Conservation (phyloP, 2,329 filamentous ascomycete species). For the Byssothecium circinans region DNA sequence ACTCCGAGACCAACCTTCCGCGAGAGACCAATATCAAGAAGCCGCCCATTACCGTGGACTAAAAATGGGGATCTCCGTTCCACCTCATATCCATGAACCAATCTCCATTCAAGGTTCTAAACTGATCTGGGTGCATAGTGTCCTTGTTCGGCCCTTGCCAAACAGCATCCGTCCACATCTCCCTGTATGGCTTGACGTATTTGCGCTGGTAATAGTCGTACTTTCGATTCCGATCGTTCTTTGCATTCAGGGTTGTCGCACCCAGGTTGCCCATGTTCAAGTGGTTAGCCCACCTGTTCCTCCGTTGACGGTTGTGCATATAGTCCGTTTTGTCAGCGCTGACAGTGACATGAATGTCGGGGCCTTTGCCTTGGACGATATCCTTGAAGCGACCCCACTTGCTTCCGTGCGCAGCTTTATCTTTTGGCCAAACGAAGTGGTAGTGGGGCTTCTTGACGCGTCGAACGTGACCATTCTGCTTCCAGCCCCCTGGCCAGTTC, state of each 20-base stretch:
- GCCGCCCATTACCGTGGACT: too few species aligned
- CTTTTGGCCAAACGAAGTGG: constrained; percentile 50
- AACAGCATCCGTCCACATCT: constrained; percentile 36
- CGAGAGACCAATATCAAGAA: too few species aligned
- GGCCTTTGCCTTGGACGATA: constrained; percentile 45
- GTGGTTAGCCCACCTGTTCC: constrained; percentile 41
- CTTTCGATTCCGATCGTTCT: constrained; percentile 5
- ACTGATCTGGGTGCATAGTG: constrained; percentile 26
- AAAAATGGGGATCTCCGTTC: too few species aligned
- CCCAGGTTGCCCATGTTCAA: constrained; percentile 23
- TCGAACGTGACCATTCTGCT: constrained; percentile 23
- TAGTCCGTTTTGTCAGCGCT: constrained; percentile 43
- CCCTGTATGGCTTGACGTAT: constrained; percentile 27
- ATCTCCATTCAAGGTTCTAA: constrained; percentile 26
- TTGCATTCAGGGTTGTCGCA: constrained; percentile 12
- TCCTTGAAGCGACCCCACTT: constrained; percentile 48
- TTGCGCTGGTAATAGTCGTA: constrained; percentile 44
- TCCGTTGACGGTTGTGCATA: constrained; percentile 41
- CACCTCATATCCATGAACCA: constrained; percentile 33
- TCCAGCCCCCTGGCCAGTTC: constrained; percentile 15
- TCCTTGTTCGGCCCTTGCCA: constrained; percentile 33
- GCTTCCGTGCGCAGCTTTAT: constrained; percentile 44
- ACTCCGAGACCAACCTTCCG: too few species aligned
- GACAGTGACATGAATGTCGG: constrained; percentile 50
- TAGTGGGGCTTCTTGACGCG: constrained; percentile 39